Base-by-base conservation (phyloP, 768 basidiomycete species). In the Gloeostereum incarnatum region DNA sequence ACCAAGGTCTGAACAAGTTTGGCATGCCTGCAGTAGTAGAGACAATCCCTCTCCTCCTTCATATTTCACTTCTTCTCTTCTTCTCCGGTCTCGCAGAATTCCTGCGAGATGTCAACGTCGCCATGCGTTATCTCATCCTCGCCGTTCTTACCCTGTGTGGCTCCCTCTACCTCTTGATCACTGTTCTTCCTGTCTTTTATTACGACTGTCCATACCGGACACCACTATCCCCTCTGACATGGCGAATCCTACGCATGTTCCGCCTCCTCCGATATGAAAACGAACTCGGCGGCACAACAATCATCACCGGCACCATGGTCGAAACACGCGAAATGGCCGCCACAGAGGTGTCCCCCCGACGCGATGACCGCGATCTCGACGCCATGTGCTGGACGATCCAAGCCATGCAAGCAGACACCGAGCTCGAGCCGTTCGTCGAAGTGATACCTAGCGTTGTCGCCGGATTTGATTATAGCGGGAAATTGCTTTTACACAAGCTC, bases 31-130 rank as follows among this genome's bases (percentile, higher is more conserved):
- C 54, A 1, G 49, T 70, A 13, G 62, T 71, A 4, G 59, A 64
- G 19, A 43, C 54, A 10, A 61, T 70, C 13, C 71, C 70, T 1
- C 53, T 63, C 14, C 59, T 73, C 8, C 60, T 74, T 14, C 72
- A 74, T 44, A 49, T 66, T 7, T 67, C 70, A 3, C 53, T 73
- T 13, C 60, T 71, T 18, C 56, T 73, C 5, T 74, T 75, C 51
- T 64, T 78, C 48, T 60, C 65, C 26, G 66, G 68, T 29, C 56
- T 75, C 19, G 52, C 71, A 20, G 54, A 61, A 16, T 69, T 74
- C 48, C 51, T 72, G 22, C 52, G 49, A 39, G 54, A 62, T 8
- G 47, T 70, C 10, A 65, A 63, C 45, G 9, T 45, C 9, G 45
- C 37, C 14, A 52, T 68, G 7, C 35, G 36, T 26, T 38, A 26